Percentiles rank a stretch among this genome's conserved stretches.
These are phyloP conservation scores for Dendrobium officinale DNA, from an alignment of 106 monocot species.

Conservation along the genomic window DNA sequence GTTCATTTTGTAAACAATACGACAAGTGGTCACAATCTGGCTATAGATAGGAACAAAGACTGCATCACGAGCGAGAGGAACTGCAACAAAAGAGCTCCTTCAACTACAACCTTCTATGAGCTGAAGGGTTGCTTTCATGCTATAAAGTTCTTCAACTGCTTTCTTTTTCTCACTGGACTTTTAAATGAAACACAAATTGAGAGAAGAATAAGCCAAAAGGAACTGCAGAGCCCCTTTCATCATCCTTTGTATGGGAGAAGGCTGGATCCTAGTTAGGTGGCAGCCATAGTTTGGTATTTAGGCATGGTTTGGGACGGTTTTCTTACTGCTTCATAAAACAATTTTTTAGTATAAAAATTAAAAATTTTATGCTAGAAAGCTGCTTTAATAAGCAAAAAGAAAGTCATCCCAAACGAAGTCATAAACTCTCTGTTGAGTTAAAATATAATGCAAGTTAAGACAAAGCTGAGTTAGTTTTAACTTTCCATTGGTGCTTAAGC, in stretches of 20 bases:
- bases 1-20: too few relatives aligned
- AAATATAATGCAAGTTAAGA: background rate
- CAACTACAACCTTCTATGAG: background rate
- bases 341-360: too few relatives aligned
- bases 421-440: background rate
- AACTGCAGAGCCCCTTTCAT: background rate
- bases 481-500: background rate
- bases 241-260: background rate
- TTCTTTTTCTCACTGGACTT: too few relatives aligned
- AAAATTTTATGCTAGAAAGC: too few relatives aligned
- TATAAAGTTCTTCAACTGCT: background rate
- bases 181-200: background rate
- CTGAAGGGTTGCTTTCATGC: background rate
- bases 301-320: too few relatives aligned
- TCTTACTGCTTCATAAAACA: too few relatives aligned
- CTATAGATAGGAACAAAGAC: background rate
- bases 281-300: background rate
- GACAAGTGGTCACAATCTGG: too few relatives aligned
- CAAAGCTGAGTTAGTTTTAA: background rate
- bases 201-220: background rate
- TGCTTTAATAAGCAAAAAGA: too few relatives aligned
- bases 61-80: background rate
- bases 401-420: too few relatives aligned
- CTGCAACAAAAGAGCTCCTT: background rate
- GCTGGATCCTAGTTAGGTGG: background rate